A percentile compares a stretch with the other conserved stretches of the same genome.
These are phyloP conservation scores for Parasarocladium wereldwijsianum DNA, from an alignment of 2,329 filamentous ascomycete species.

Conservation along the genomic window DNA sequence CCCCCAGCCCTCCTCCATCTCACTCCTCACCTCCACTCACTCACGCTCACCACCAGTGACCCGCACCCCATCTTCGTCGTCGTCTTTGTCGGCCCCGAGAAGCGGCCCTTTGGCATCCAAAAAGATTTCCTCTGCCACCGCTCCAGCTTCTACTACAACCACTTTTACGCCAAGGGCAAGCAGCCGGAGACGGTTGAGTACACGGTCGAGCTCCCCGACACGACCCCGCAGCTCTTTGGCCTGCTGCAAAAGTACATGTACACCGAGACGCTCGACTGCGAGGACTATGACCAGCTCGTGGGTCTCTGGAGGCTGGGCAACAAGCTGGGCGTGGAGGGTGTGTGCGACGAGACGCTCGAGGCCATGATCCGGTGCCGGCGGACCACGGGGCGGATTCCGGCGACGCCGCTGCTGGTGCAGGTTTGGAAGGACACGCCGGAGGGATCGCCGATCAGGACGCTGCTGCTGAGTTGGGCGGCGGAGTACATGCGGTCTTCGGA, in stretches of 20 bases:
- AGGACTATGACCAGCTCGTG: slow-evolving; percentile 37
- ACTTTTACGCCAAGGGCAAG: slow-evolving; percentile 22
- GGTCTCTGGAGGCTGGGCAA: slow-evolving; percentile 41
- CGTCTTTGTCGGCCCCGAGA: slow-evolving; percentile 34
- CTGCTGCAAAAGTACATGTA: slow-evolving; percentile 39
- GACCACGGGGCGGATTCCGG: slow-evolving; percentile 38
- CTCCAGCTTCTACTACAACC: slow-evolving; percentile 30
- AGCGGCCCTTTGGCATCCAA: slow-evolving; percentile 41
- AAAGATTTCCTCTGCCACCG: slow-evolving; percentile 41
- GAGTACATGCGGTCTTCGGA: slow-evolving; percentile 48
- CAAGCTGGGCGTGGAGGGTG: slow-evolving; percentile 34
- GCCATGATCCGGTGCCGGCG: slow-evolving; percentile 42
- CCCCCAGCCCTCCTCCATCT: not conserved
- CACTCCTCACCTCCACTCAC: slow-evolving; percentile 1
- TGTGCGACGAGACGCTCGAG: slow-evolving; percentile 40
- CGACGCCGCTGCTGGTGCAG: slow-evolving; percentile 41
- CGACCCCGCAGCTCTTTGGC: slow-evolving; percentile 35
- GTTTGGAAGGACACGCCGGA: slow-evolving; percentile 49
- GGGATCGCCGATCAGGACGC: slow-evolving; percentile 41
- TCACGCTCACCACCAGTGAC: slow-evolving; percentile 20
- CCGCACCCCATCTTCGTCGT: slow-evolving; percentile 42
- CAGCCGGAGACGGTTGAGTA: slow-evolving; percentile 29
- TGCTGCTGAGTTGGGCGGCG: slow-evolving; percentile 46
- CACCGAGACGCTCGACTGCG: slow-evolving; percentile 28
- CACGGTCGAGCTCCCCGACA: slow-evolving; percentile 33